Percentiles rank a stretch among this genome's conserved stretches.
Evolutionary conservation across 1,139 yeast genomes (phyloP).

Genomic region (Magnusiomyces starmeri): DNA sequence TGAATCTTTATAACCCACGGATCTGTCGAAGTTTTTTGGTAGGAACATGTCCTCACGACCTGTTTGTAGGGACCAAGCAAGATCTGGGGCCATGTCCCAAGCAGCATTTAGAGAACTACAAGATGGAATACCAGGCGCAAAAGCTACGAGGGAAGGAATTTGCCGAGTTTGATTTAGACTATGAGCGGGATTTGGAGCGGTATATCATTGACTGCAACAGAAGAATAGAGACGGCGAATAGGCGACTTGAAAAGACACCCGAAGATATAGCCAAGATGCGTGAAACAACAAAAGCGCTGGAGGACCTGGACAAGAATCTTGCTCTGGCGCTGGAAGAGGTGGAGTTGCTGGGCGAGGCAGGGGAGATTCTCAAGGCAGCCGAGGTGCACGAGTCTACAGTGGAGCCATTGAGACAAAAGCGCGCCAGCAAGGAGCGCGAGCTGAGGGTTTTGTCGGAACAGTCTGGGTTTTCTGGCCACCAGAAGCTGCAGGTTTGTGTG

Average conservation of each 20-base stretch:
- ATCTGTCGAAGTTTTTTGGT: constrained; percentile 78
- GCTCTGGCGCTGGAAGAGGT: constrained; percentile 68
- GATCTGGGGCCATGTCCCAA: constrained; percentile 77
- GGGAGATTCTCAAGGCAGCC: constrained; percentile 49
- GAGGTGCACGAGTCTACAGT: constrained; percentile 37
- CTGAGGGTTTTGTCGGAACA: constrained; percentile 59
- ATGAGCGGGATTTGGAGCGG: constrained; percentile 45
- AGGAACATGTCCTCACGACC: constrained; percentile 84
- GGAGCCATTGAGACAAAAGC: constrained; percentile 37
- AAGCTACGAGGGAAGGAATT: constrained; percentile 50
- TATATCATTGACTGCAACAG: constrained; percentile 63
- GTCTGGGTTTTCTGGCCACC: constrained; percentile 82
- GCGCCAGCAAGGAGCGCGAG: constrained; percentile 38
- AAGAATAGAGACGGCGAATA: constrained; percentile 57
- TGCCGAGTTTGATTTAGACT: constrained; percentile 67
- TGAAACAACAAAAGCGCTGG: constrained; percentile 57
- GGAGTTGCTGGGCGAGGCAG: constrained; percentile 45
- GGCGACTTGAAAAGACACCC: constrained; percentile 65
- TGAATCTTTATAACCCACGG: constrained; percentile 49
- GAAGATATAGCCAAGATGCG: constrained; percentile 67
- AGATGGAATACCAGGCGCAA: constrained; percentile 59
- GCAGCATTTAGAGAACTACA: constrained; percentile 69
- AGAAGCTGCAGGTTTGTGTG: constrained; percentile 83
- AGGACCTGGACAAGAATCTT: constrained; percentile 55
- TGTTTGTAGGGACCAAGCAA: constrained; percentile 76